phyloP scores from a whole-genome alignment of 2,329 filamentous ascomycete genomes.

The Aspergillus pseudoglaucus region DNA sequence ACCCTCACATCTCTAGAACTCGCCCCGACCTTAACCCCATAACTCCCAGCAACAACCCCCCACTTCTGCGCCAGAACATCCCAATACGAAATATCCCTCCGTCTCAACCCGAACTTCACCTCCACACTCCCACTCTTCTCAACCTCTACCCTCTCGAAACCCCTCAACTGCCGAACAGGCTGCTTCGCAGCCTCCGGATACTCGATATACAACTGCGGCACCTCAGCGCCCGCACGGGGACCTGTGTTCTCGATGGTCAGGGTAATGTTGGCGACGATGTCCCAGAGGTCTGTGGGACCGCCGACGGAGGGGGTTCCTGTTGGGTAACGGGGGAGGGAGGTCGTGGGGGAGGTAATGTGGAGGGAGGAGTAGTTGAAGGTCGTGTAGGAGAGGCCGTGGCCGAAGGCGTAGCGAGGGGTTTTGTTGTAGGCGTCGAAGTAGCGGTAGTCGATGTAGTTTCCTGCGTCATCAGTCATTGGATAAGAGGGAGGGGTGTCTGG shows the following conservation, averaged over 20 bases:
- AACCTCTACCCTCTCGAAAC: constrained; percentile 47
- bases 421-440: constrained; percentile 47
- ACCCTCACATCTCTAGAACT: constrained; percentile 3
- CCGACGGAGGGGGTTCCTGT: constrained; percentile 34
- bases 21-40: constrained; percentile 16
- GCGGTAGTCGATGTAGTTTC: constrained; percentile 50
- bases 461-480: constrained; percentile 10
- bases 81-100: constrained; percentile 32
- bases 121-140: constrained; percentile 32
- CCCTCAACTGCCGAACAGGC: constrained; percentile 38
- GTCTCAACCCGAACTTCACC: constrained; percentile 41
- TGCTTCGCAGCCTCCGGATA: constrained; percentile 29
- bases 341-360: constrained; percentile 19
- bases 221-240: constrained; percentile 39
- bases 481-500: background rate
- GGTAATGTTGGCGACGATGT: constrained; percentile 42
- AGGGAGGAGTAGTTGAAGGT: constrained; percentile 46
- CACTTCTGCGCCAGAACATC: constrained; percentile 26
- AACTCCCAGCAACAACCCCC: constrained; percentile 19
- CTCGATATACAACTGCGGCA: constrained; percentile 52
- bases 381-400: constrained; percentile 52
- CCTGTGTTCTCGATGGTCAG: constrained; percentile 49
- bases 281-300: constrained; percentile 52
- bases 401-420: constrained; percentile 50
- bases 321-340: constrained; percentile 34